Evolutionary conservation across 2,329 filamentous ascomycete genomes (phyloP).

Genomic region (Dactylellina parvicollis): DNA sequence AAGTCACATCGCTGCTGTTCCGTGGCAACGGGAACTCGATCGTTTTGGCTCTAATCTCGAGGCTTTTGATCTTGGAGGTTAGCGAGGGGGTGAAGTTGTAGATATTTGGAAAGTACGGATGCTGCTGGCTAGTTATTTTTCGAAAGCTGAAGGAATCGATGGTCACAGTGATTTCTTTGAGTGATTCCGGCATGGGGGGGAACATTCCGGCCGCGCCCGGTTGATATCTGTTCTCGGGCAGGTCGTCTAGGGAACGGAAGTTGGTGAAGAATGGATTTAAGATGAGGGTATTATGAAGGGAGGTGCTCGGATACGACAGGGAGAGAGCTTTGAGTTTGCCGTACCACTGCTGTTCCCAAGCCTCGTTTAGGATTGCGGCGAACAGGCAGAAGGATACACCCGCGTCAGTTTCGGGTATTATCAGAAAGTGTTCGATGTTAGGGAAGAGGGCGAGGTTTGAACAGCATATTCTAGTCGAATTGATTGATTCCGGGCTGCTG

Average conservation of each 20-base stretch:
- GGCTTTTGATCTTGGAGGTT: neutral
- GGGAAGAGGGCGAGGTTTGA: neutral
- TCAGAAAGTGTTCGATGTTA: neutral
- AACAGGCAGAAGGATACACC: slow-evolving; percentile 1
- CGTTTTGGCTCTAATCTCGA: neutral
- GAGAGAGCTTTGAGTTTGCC: neutral
- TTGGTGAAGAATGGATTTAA: slow-evolving; percentile 4
- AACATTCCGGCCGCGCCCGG: neutral
- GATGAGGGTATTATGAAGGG: neutral
- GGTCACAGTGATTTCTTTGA: neutral
- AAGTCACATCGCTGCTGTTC: neutral
- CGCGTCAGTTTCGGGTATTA: neutral
- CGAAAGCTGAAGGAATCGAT: neutral
- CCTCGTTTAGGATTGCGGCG: neutral
- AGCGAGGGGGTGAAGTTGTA: neutral
- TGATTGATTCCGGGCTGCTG: neutral
- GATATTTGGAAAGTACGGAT: slow-evolving; percentile 3
- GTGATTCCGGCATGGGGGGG: neutral
- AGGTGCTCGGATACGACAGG: neutral
- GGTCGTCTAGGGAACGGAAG: neutral
- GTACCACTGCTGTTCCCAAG: neutral
- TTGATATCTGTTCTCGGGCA: neutral
- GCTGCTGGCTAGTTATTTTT: neutral
- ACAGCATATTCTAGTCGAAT: neutral
- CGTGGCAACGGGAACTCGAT: slow-evolving; percentile 1